phyloP scores from a whole-genome alignment of 352 stramenopile genomes.

The Phytophthora palmivora region DNA sequence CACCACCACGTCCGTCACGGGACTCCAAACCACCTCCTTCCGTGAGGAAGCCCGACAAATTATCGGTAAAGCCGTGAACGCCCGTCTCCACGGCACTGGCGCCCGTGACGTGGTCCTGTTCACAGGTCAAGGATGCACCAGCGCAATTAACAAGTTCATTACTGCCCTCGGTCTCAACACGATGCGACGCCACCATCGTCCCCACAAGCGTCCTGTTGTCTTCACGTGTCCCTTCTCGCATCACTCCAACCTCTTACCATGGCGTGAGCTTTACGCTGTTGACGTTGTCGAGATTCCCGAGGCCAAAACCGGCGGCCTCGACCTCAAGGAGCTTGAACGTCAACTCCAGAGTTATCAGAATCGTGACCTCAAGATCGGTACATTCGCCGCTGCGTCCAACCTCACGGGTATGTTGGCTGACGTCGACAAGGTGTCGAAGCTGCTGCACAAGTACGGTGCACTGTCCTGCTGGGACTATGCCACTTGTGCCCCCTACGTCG shows the following conservation, averaged over 20 bases:
- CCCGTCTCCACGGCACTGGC: constrained; percentile 84
- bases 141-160: constrained; percentile 88
- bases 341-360: constrained; percentile 57
- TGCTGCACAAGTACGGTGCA: constrained; percentile 93
- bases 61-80: constrained; percentile 90
- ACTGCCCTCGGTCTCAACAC: constrained; percentile 64
- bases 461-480: constrained; percentile 97
- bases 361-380: constrained; percentile 81
- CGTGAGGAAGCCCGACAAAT: constrained; percentile 95
- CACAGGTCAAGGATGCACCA: constrained; percentile 86
- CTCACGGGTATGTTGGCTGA: constrained; percentile 94
- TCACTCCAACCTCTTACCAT: constrained; percentile 98
- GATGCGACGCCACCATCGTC: constrained; percentile 41
- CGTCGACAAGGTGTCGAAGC: constrained; percentile 85
- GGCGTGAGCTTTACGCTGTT: constrained; percentile 89
- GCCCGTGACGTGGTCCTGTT: constrained; percentile 96
- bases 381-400: constrained; percentile 95
- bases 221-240: constrained; percentile 97
- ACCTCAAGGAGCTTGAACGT: constrained; percentile 62
- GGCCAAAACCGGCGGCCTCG: constrained; percentile 54
- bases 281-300: constrained; percentile 85
- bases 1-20: constrained; percentile 88
- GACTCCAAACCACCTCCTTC: constrained; percentile 93
- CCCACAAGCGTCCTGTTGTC: constrained; percentile 74
- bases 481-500: constrained; percentile 92